Percentiles rank a stretch among this genome's conserved stretches.
Conservation (phyloP, 1,284 basidiomycete genomes). For the Puccinia coronata region DNA sequence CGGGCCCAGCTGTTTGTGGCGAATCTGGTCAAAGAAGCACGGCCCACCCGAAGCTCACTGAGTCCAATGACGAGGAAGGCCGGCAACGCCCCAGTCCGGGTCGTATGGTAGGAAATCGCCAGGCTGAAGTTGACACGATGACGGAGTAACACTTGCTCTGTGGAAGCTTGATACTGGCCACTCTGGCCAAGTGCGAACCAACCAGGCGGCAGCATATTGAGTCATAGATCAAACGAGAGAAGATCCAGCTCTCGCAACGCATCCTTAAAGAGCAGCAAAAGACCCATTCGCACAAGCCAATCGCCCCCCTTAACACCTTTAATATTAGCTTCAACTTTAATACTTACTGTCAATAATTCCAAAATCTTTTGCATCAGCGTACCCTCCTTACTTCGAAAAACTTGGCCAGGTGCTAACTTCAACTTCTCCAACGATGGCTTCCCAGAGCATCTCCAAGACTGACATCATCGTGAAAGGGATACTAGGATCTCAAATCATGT, state of each 20-base stretch:
- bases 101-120: conserved; percentile 2
- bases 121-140: not conserved
- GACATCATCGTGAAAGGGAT: conserved; percentile 34
- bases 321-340: too few species aligned
- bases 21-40: not conserved
- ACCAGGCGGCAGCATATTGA: not conserved
- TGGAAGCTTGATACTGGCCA: not conserved
- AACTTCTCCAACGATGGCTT: not conserved
- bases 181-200: not conserved
- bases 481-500: conserved; percentile 36
- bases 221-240: not conserved
- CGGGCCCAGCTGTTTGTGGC: not conserved
- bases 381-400: not conserved
- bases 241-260: too few species aligned
- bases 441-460: not conserved
- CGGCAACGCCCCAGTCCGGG: conserved; percentile 1
- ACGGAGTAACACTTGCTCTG: not conserved
- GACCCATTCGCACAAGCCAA: not conserved
- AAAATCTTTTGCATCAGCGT: not conserved
- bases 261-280: not conserved
- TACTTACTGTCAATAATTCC: not conserved
- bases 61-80: not conserved
- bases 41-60: not conserved
- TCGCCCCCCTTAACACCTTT: not conserved
- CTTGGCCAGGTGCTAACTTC: conserved; percentile 27